A percentile compares a stretch with the other conserved stretches of the same genome.
These are phyloP conservation scores for Trichosporon inkin DNA, from an alignment of 1,284 basidiomycete genomes.

Conservation along the genomic window DNA sequence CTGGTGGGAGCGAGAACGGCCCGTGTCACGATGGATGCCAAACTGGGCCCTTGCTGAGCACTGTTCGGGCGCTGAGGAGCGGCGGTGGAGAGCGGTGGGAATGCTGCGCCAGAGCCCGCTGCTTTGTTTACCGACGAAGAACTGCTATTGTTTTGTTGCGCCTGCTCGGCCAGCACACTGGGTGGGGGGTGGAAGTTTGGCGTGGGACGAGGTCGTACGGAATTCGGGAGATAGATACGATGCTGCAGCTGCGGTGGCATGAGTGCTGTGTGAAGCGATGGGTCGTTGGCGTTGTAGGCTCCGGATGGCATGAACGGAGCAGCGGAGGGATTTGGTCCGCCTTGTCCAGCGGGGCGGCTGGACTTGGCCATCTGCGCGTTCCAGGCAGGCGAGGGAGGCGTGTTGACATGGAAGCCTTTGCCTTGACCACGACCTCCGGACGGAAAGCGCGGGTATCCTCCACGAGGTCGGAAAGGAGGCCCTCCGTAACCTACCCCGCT, in stretches of 20 bases:
- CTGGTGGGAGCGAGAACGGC: slow-evolving; percentile 44
- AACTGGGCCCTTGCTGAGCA: slow-evolving; percentile 34
- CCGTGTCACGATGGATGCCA: slow-evolving; percentile 48
- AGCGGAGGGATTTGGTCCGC: slow-evolving; percentile 39
- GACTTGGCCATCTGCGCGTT: slow-evolving; percentile 9
- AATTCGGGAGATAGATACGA: slow-evolving; percentile 46
- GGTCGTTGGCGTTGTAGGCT: slow-evolving; percentile 9
- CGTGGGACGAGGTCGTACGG: slow-evolving; percentile 39
- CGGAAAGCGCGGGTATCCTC: slow-evolving; percentile 37
- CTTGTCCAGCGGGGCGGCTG: neutral
- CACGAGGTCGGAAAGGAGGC: slow-evolving; percentile 33
- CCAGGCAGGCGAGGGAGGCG: slow-evolving; percentile 14
- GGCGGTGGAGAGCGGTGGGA: slow-evolving; percentile 42
- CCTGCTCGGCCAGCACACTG: slow-evolving; percentile 35
- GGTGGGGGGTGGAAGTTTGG: slow-evolving; percentile 46
- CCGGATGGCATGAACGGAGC: slow-evolving; percentile 38
- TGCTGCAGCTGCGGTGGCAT: slow-evolving; percentile 50
- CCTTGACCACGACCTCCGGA: slow-evolving; percentile 28
- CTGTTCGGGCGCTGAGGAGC: slow-evolving; percentile 1
- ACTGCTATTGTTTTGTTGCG: slow-evolving; percentile 12
- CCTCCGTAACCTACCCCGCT: slow-evolving; percentile 15
- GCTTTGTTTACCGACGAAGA: slow-evolving; percentile 31
- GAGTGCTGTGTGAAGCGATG: slow-evolving; percentile 43
- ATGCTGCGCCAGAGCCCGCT: slow-evolving; percentile 21
- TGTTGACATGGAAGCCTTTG: slow-evolving; percentile 12